phyloP scores from a whole-genome alignment of 148 eudicot species.

The Cornus suecica region DNA sequence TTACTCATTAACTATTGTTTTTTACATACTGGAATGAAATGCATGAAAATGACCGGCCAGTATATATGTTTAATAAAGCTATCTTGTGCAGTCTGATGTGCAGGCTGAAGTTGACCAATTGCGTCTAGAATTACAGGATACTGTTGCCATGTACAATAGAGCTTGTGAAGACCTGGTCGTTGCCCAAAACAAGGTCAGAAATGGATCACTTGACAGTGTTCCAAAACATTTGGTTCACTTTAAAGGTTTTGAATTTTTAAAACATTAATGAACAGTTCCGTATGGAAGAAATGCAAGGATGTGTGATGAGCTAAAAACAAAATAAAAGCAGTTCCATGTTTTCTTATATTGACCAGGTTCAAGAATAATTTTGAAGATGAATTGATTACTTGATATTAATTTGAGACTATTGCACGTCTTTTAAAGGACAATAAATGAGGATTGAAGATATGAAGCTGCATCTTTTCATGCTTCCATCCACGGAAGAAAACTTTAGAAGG shows the following conservation, averaged over 20 bases:
- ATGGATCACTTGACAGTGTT: not conserved
- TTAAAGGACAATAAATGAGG: not conserved
- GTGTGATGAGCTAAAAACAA: too few relatives aligned
- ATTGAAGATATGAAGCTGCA: not conserved
- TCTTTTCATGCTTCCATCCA: not conserved
- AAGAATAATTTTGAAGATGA: not conserved
- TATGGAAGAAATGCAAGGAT: too few relatives aligned
- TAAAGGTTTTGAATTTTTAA: not conserved
- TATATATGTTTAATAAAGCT: not conserved
- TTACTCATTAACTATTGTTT: not conserved
- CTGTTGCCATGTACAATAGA: conserved; percentile 58
- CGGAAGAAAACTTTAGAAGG: not conserved
- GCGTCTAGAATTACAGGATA: conserved; percentile 52
- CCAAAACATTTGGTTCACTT: not conserved
- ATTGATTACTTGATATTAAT: not conserved
- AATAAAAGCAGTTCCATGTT: not conserved
- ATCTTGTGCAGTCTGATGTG: conserved; percentile 48
- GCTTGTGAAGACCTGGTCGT: conserved; percentile 67
- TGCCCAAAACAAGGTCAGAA: conserved; percentile 60
- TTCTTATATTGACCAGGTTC: not conserved
- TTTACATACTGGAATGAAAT: not conserved
- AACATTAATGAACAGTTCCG: too few relatives aligned
- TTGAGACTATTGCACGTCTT: not conserved
- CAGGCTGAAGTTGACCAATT: conserved; percentile 58
- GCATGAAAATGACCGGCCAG: not conserved